Conservation (phyloP, 1,284 basidiomycete genomes). For the Earliella scabrosa region DNA sequence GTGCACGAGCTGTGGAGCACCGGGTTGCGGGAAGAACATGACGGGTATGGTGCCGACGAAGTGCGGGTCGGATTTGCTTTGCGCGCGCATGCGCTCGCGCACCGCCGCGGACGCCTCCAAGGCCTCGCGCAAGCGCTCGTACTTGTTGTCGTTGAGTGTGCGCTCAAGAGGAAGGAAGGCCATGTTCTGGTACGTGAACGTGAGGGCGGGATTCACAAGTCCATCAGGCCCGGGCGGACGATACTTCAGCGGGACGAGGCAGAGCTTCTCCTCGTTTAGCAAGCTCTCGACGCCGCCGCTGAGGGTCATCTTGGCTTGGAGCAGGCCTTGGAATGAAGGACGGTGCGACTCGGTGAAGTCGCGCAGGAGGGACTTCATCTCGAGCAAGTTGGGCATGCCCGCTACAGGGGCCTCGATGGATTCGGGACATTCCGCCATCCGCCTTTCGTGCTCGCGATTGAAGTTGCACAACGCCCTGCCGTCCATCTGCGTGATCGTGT, state of each 20-base stretch:
- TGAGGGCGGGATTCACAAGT: not conserved
- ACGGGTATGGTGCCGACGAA: constrained; percentile 9
- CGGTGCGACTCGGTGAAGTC: constrained; percentile 8
- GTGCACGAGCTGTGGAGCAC: constrained; percentile 3
- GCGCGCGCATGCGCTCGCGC: constrained; percentile 1
- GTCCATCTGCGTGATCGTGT: too few species aligned
- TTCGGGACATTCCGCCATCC: not conserved
- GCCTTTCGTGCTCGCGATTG: not conserved
- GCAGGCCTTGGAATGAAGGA: constrained; percentile 3
- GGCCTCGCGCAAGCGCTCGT: not conserved
- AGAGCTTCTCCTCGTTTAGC: too few species aligned
- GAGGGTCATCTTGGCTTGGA: constrained; percentile 2
- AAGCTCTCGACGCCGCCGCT: not conserved
- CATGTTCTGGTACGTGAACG: not conserved
- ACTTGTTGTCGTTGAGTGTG: constrained; percentile 1
- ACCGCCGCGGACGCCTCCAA: constrained; percentile 3
- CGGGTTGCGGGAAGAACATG: too few species aligned
- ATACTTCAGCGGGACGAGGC: constrained; percentile 10
- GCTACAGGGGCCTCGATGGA: not conserved
- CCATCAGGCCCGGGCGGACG: not conserved
- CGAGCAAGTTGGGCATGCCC: constrained; percentile 2
- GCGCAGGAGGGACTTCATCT: constrained; percentile 4
- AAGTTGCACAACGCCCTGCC: constrained; percentile 5
- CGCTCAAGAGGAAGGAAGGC: constrained; percentile 6
- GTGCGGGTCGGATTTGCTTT: not conserved